A percentile compares a stretch with the other conserved stretches of the same genome.
These are phyloP conservation scores for Collybia mongolica DNA, from an alignment of 768 basidiomycete genomes.

Conservation along the genomic window DNA sequence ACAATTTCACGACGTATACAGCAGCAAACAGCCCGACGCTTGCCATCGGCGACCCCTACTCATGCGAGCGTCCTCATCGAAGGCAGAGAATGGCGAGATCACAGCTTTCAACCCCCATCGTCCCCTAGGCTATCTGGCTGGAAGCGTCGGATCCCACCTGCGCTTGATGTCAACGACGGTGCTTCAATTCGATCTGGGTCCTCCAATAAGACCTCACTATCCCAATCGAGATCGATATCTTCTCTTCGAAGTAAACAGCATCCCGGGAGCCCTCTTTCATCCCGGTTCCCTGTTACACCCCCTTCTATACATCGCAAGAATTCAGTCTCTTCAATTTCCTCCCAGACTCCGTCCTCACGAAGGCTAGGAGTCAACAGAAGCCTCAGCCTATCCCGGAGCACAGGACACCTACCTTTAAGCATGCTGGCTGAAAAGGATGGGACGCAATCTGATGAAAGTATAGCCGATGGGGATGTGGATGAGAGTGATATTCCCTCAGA, in stretches of 20 bases:
- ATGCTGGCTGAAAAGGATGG: constrained; percentile 17
- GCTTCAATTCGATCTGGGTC: constrained; percentile 42
- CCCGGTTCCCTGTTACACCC: constrained; percentile 21
- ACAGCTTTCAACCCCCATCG: constrained; percentile 19
- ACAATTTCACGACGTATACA: constrained; percentile 49
- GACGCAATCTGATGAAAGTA: constrained; percentile 19
- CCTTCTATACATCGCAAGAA: constrained; percentile 39
- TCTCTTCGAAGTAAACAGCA: constrained; percentile 23
- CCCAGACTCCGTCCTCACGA: constrained; percentile 28
- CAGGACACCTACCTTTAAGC: constrained; percentile 39
- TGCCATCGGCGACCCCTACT: constrained; percentile 27
- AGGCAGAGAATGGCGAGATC: constrained; percentile 34
- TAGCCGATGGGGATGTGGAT: constrained; percentile 15
- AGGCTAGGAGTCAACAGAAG: constrained; percentile 37
- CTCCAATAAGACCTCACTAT: constrained; percentile 38
- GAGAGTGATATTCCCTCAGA: constrained; percentile 41
- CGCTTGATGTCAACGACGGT: constrained; percentile 31
- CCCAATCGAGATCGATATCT: constrained; percentile 40
- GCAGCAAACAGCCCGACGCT: constrained; percentile 35
- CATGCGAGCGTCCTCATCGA: constrained; percentile 27
- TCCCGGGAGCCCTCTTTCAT: constrained; percentile 25
- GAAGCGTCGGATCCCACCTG: constrained; percentile 11
- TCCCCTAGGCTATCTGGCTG: constrained; percentile 14
- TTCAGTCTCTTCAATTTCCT: constrained; percentile 55
- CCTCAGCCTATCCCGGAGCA: constrained; percentile 35